Base-by-base conservation (phyloP, 495 filamentous ascomycete species). In the Penicillium steckii region DNA sequence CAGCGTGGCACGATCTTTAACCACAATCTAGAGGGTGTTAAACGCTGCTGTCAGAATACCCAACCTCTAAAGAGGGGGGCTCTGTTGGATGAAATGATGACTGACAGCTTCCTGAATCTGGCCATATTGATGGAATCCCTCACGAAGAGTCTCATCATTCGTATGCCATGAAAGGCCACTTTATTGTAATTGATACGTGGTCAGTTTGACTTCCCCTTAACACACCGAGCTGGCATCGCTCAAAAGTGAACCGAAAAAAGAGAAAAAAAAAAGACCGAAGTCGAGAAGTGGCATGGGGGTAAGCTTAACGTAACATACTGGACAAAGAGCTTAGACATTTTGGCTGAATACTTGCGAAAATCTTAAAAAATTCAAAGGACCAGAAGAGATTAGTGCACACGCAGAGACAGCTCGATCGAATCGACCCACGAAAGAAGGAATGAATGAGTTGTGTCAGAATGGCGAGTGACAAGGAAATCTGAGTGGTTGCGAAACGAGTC, bases 121-220 rank as follows among this genome's bases (percentile, higher is more conserved):
- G 21, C 93, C 93, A 64, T 88, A 96, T 69, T 93, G 82, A 70
- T 91, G 85, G 73, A 97, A 97, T 64, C 96, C 95, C 52, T 82
- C 66, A 53, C 86, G 85, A 32, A 97, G 78, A 32, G 88, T 87
- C 3, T 66, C 66, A 71, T 97, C 93, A 68, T 92, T 90, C 44
- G 93, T 97, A 79, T 96, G 92, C 93, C 93, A 97, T 55, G 93
- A 90, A 57, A 97, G 91, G 80, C 93, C 93, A 62, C 93, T 97
- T 58, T 40, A 24, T 23, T 2, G 23, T 41, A 13, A 23, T 15
- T 4, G 23, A 22, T 23, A 21, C 26, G 29, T 25, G 30, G 38
- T 41, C 30, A 10, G 27, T 15, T 37, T 1, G 29, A 17, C 38
- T 13, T 37, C 8, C 13, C 18, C 13, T n/a, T 37, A 15, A n/a